Base-by-base conservation (phyloP, 768 basidiomycete species). In the Pulveroboletus sp. region DNA sequence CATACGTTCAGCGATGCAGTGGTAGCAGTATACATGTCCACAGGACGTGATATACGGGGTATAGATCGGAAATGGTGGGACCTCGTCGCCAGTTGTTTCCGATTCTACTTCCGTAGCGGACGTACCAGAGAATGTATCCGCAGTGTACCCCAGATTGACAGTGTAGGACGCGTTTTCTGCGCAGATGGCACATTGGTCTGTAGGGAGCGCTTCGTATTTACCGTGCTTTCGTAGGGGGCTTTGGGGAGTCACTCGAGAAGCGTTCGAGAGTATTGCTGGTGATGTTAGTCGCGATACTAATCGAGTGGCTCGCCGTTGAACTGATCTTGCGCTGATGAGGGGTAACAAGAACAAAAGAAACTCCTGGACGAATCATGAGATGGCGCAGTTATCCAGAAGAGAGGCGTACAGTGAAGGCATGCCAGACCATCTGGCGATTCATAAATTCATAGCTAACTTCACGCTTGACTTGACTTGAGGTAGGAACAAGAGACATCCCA, bases 351-450 rank as follows among this genome's bases (percentile, higher is more conserved):
- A 97, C 31, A 97, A 74, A 13, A 98, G 75, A 69, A 98, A 97
- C 79, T 98, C 94, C 95, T 98, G 54, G 24, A 34, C n/a, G 52
- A 45, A 9, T 20, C 42, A n/a, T 55, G 39, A 52, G 50, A 36
- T 31, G 17, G 41, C 13, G 20, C 27, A 4, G 27, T 27, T 29
- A 25, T 19, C 14, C 40, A 29, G 35, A 42, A 36, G 19, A 31
- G 20, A 21, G 29, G 43, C 90, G 46, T 62, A 95, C 95, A 7
- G 97, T 98, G 67, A 98, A 95, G 0, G 93, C 90, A 63, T 94
- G 91, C 97, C 97, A 99, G 46, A 99, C 97, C 80, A 99, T 90
- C 67, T 98, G 95, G 57, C 97, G 88, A 60, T 98, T 97, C 91
- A 98, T 95, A 61, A 94, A 98, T 62, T 98, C 97, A 68, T 97